These are phyloP conservation scores for Epichloe sylvatica DNA, from an alignment of 2,329 filamentous ascomycete genomes.

Conservation along the genomic window DNA sequence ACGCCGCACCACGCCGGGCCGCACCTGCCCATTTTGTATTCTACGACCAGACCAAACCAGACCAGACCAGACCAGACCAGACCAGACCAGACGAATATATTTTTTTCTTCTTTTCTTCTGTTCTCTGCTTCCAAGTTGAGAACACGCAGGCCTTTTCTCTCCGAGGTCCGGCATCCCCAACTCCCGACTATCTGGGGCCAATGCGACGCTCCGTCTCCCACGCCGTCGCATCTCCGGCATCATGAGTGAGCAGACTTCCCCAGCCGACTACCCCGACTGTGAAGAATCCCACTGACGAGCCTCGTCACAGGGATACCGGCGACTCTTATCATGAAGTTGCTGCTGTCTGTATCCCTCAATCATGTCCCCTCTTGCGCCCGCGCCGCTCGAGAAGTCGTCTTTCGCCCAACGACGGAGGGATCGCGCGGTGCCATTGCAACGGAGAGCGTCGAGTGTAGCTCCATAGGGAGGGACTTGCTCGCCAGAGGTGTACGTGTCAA, in stretches of 20 bases:
- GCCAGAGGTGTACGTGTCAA: slow-evolving; percentile 29
- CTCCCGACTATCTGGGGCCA: background rate
- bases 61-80: too few relatives aligned
- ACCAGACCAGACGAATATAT: too few relatives aligned
- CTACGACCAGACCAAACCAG: too few relatives aligned
- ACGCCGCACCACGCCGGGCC: too few relatives aligned
- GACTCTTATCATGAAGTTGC: background rate
- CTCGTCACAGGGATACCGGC: background rate
- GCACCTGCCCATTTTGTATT: too few relatives aligned
- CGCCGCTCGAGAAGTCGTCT: slow-evolving; percentile 11
- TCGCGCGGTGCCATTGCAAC: slow-evolving; percentile 52
- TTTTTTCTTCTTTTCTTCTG: too few relatives aligned
- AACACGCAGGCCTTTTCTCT: background rate
- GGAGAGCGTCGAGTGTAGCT: slow-evolving; percentile 54
- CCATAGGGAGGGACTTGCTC: slow-evolving; percentile 52
- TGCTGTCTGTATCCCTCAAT: slow-evolving; percentile 2
- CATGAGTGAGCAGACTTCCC: background rate
- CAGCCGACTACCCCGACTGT: too few relatives aligned
- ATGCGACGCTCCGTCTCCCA: background rate
- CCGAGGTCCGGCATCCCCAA: background rate
- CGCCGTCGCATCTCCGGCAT: background rate
- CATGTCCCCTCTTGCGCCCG: slow-evolving; percentile 5
- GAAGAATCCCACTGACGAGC: background rate
- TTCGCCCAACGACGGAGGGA: slow-evolving; percentile 10
- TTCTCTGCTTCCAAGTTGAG: too few relatives aligned